These are phyloP conservation scores for Penicillium verhagenii DNA, from an alignment of 495 filamentous ascomycete species.

Conservation along the genomic window DNA sequence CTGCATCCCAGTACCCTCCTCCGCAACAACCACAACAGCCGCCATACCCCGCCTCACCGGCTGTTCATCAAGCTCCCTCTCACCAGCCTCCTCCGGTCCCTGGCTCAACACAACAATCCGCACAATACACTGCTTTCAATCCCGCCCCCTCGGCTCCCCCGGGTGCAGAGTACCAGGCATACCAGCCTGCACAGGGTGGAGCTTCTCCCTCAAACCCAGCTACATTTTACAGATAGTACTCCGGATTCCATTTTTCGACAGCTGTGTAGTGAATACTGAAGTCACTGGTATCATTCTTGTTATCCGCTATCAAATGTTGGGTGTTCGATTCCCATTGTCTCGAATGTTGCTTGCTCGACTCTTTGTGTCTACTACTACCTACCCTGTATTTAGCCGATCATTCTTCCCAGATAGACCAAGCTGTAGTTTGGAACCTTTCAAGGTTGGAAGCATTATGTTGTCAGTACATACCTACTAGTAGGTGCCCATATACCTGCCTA, in stretches of 20 bases:
- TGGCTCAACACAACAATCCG: slow-evolving; percentile 39
- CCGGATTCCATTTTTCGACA: neutral
- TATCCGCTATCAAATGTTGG: neutral
- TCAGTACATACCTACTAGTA: neutral
- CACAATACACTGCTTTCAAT: slow-evolving; percentile 41
- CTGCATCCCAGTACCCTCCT: slow-evolving; percentile 29
- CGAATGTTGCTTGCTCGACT: neutral
- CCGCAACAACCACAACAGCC: slow-evolving; percentile 45
- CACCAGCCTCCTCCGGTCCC: slow-evolving; percentile 46
- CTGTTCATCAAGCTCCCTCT: slow-evolving; percentile 45
- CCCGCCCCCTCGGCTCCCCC: slow-evolving; percentile 35
- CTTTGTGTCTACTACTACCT: slow-evolving; percentile 3
- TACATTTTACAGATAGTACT: slow-evolving; percentile 43
- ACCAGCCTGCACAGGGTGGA: slow-evolving; percentile 42
- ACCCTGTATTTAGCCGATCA: slow-evolving; percentile 15
- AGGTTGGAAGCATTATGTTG: neutral
- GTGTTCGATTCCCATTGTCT: neutral
- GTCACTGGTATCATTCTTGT: neutral
- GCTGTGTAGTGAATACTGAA: neutral
- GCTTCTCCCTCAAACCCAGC: slow-evolving; percentile 38
- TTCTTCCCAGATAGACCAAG: slow-evolving; percentile 1
- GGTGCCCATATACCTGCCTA: neutral
- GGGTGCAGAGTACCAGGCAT: slow-evolving; percentile 50
- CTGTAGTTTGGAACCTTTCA: too few species aligned
- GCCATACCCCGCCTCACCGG: slow-evolving; percentile 44